Percentiles rank a stretch among this genome's conserved stretches.
Conservation (phyloP, 129 eudicot genomes). For the Flaveria sonorensis region DNA sequence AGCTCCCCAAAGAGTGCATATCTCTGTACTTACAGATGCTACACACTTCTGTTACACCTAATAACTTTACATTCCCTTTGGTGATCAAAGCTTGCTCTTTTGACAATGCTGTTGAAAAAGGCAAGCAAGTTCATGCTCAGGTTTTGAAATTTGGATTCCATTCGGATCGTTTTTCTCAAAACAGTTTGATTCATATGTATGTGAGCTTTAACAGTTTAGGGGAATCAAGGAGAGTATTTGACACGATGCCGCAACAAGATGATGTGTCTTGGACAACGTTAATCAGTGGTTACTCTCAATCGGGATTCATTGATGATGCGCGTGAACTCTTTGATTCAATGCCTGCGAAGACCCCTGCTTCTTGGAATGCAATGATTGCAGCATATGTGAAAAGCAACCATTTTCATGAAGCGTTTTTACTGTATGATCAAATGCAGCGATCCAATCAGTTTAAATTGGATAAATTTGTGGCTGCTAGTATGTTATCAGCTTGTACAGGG, state of each 20-base stretch:
- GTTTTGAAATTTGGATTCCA: constrained; percentile 47
- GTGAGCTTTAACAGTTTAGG: constrained; percentile 43
- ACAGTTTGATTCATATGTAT: constrained; percentile 64
- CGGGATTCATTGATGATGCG: constrained; percentile 49
- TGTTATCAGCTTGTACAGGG: constrained; percentile 85
- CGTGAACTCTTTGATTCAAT: constrained; percentile 47
- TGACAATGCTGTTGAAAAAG: constrained; percentile 39
- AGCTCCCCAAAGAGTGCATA: constrained; percentile 40
- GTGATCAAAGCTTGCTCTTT: constrained; percentile 50
- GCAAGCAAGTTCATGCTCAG: constrained; percentile 57
- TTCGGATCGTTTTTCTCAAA: constrained; percentile 49
- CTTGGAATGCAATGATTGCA: constrained; percentile 68
- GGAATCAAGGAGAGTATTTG: constrained; percentile 55
- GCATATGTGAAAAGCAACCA: constrained; percentile 48
- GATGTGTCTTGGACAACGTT: constrained; percentile 57
- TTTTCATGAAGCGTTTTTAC: constrained; percentile 52
- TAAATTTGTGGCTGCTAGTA: constrained; percentile 71
- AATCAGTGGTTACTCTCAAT: constrained; percentile 58
- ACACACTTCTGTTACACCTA: constrained; percentile 37
- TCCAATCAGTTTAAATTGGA: constrained; percentile 41
- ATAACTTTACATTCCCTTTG: constrained; percentile 56
- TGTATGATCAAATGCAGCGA: constrained; percentile 48
- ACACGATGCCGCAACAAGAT: constrained; percentile 45
- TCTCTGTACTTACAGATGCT: constrained; percentile 48
- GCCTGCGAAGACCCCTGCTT: constrained; percentile 47